Evolutionary conservation across 2,329 filamentous ascomycete genomes (phyloP).

Genomic region (Aulographum hederae): DNA sequence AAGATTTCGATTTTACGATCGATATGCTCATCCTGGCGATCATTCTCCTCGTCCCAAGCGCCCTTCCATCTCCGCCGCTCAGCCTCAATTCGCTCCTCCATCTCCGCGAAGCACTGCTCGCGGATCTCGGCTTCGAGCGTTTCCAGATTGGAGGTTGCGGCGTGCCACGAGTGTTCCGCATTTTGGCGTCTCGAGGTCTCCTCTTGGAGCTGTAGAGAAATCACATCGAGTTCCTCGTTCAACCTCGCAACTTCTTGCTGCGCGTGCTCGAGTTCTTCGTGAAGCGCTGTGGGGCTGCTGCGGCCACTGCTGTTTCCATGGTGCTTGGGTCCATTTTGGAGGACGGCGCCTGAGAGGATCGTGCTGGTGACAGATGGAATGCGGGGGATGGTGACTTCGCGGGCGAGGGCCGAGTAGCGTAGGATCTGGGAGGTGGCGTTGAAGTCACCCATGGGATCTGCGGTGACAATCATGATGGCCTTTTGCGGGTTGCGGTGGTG

Average conservation of each 20-base stretch:
- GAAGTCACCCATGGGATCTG: slow-evolving; percentile 82
- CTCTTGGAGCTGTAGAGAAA: slow-evolving; percentile 49
- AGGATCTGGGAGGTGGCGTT: slow-evolving; percentile 95
- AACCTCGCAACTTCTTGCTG: slow-evolving; percentile 68
- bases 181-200: slow-evolving; percentile 54
- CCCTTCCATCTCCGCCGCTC: slow-evolving; percentile 71
- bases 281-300: slow-evolving; percentile 27
- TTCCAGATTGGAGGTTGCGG: slow-evolving; percentile 43
- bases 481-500: slow-evolving; percentile 55
- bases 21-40: slow-evolving; percentile 66
- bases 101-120: slow-evolving; percentile 76
- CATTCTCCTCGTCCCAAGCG: slow-evolving; percentile 56
- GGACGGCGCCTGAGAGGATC: slow-evolving; percentile 26
- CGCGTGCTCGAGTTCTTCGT: slow-evolving; percentile 65
- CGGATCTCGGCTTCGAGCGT: slow-evolving; percentile 71
- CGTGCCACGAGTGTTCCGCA: slow-evolving; percentile 54
- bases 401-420: slow-evolving; percentile 79
- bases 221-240: slow-evolving; percentile 55
- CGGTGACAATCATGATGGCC: slow-evolving; percentile 90
- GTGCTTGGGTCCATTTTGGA: slow-evolving; percentile 18
- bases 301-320: slow-evolving; percentile 17
- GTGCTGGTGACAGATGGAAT: slow-evolving; percentile 67
- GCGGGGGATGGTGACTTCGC: slow-evolving; percentile 81
- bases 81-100: slow-evolving; percentile 56
- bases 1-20: slow-evolving; percentile 73